phyloP scores from a whole-genome alignment of 768 basidiomycete genomes.

The Holtermanniella nyarrowii region DNA sequence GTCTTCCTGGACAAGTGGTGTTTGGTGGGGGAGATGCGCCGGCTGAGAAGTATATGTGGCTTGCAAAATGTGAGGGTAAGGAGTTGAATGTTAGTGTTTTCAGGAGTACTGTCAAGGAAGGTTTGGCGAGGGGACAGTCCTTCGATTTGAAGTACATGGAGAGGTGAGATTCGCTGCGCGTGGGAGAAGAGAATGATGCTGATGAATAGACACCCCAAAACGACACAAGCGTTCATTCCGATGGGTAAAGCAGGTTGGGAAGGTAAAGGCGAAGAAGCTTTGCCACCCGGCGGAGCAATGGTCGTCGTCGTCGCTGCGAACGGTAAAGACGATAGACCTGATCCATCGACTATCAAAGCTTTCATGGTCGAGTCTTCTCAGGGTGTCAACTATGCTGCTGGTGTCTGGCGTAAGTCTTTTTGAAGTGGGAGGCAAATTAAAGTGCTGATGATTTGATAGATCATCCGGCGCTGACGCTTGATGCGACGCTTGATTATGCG shows the following conservation, averaged over 20 bases:
- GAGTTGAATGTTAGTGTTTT: constrained; percentile 72
- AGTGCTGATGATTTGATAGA: constrained; percentile 46
- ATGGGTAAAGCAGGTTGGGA: constrained; percentile 57
- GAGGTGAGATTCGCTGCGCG: constrained; percentile 39
- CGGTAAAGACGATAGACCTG: constrained; percentile 65
- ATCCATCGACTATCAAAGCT: constrained; percentile 62
- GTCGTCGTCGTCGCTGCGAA: constrained; percentile 81
- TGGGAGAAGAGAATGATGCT: too few species aligned
- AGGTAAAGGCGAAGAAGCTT: constrained; percentile 43
- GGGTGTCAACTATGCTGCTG: constrained; percentile 73
- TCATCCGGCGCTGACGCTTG: constrained; percentile 67
- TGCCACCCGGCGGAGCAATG: constrained; percentile 49
- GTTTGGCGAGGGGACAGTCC: constrained; percentile 44
- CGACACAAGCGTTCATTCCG: constrained; percentile 88
- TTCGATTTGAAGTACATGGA: constrained; percentile 67
- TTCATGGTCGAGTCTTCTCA: constrained; percentile 70
- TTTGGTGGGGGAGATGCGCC: constrained; percentile 48
- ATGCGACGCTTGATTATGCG: constrained; percentile 43
- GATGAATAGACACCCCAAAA: constrained; percentile 54
- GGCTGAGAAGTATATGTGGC: constrained; percentile 79
- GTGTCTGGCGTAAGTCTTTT: constrained; percentile 73
- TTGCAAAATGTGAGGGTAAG: constrained; percentile 53
- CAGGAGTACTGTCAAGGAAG: constrained; percentile 57
- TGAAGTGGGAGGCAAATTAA: not conserved
- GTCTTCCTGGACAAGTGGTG: constrained; percentile 11